Base-by-base conservation (phyloP, 1,284 basidiomycete genomes). In the Tranzscheliella williamsii region DNA sequence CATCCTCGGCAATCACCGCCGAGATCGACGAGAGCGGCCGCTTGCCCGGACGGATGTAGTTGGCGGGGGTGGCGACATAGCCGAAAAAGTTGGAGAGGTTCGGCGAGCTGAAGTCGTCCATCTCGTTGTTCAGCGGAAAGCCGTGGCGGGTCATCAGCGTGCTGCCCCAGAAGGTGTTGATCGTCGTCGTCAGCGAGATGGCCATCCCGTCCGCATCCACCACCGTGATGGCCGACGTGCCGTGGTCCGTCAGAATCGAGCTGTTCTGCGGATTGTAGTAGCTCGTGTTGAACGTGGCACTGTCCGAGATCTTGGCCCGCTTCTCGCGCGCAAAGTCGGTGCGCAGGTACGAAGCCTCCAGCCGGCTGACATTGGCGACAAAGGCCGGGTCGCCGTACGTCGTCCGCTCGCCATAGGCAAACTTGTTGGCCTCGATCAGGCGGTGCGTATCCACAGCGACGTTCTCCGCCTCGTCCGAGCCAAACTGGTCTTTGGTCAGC, bases 181-280 rank as follows among this genome's bases (percentile, higher is more conserved):
- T 73, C 0, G 80, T 81, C 2, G 80, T 81, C 4, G 80, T 81
- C 29, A 81, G 49, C 21, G 78, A 75, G 36, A 81, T 70, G 2
- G 79, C 76, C 60, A 78, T 75, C 2, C 80, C 80, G 16, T 67
- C 38, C 0, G 52, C 53, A 48, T 81, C 80, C 4, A 78, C 76
- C 2, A 73, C 76, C 13, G 78, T 75, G 18, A 81, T 45, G 31
- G 79, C 78, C 23, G 75, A 78, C 6, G 80, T 81, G 3, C 80
- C 80, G 16, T 58, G 48, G 40, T 80, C 79, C 13, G 39, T 52
- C 12, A 71, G 44, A 1, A 77, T 63, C 16, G 61, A 51, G 36
- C 45, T 40, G 43, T 70, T 67, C 36, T 40, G 26, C 0, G 79
- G 79, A 33, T 79, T 64, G 58, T 81, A 81, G 66, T 79, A 78